phyloP scores from a whole-genome alignment of 441 rosid species.

The Pelargonium cotyledonis region DNA sequence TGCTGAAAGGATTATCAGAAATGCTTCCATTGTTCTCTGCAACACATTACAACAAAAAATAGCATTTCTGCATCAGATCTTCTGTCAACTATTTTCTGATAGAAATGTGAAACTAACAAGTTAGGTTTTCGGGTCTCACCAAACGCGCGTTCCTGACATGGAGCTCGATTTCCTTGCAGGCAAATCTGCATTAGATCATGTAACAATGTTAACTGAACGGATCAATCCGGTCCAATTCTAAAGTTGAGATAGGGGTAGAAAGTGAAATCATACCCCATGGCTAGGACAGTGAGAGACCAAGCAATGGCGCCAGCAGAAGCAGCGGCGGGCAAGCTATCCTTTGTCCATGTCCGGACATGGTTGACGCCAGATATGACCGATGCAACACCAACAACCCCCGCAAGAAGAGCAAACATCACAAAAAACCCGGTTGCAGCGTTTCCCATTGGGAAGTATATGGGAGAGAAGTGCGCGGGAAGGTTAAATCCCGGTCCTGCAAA shows the following conservation, averaged over 20 bases:
- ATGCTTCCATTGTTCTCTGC: slow-evolving; percentile 99
- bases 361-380: slow-evolving; percentile 56
- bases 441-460: slow-evolving; percentile 87
- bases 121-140: slow-evolving; percentile 34
- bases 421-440: slow-evolving; percentile 94
- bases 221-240: too few relatives aligned
- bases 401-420: slow-evolving; percentile 64
- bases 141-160: slow-evolving; percentile 58
- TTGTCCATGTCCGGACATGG: slow-evolving; percentile 56
- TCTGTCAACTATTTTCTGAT: too few relatives aligned
- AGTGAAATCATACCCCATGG: slow-evolving; percentile 56
- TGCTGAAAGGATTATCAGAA: slow-evolving; percentile 71
- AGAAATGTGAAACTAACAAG: too few relatives aligned
- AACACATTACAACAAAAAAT: slow-evolving; percentile 1
- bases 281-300: slow-evolving; percentile 80
- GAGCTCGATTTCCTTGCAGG: slow-evolving; percentile 79
- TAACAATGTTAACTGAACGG: too few relatives aligned
- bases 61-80: too few relatives aligned
- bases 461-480: slow-evolving; percentile 89
- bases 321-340: slow-evolving; percentile 59
- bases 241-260: too few relatives aligned
- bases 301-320: slow-evolving; percentile 69
- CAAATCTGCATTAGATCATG: slow-evolving; percentile 42
- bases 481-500: slow-evolving; percentile 56
- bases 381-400: slow-evolving; percentile 87